phyloP scores from a whole-genome alignment of 2,329 filamentous ascomycete species.

The Exophiala calicioides region DNA sequence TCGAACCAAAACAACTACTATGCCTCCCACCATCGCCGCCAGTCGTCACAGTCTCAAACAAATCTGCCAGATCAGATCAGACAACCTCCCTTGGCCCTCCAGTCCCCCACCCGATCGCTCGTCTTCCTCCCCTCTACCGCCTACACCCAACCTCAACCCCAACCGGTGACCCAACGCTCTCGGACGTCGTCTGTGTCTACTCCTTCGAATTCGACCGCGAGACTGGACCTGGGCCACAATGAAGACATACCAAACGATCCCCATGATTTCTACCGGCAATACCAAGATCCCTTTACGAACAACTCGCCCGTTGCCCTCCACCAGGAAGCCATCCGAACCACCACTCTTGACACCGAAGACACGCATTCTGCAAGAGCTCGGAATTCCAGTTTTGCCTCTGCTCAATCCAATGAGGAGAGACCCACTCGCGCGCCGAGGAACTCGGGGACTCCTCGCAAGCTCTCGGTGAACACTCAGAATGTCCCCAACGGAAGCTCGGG shows the following conservation, averaged over 20 bases:
- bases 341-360: constrained; percentile 11
- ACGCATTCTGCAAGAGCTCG: constrained; percentile 4
- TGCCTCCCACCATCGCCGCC: constrained; percentile 25
- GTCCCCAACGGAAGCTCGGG: constrained; percentile 13
- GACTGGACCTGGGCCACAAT: constrained; percentile 15
- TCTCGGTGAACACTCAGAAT: constrained; percentile 18
- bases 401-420: constrained; percentile 13
- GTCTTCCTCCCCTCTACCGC: constrained; percentile 29
- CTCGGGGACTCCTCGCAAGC: constrained; percentile 11
- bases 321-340: constrained; percentile 28
- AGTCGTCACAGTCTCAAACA: constrained; percentile 30
- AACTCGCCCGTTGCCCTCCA: constrained; percentile 34
- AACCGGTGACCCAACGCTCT: constrained; percentile 23
- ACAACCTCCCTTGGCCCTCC: constrained; percentile 13
- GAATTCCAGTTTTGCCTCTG: constrained; percentile 25
- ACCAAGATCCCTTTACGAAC: constrained; percentile 39
- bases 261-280: constrained; percentile 54
- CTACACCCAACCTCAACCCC: constrained; percentile 31
- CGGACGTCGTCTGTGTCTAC: constrained; percentile 24
- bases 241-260: constrained; percentile 45
- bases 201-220: constrained; percentile 10
- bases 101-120: constrained; percentile 23
- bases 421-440: constrained; percentile 1
- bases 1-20: constrained; percentile 26
- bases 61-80: constrained; percentile 25